Evolutionary conservation across 768 basidiomycete species (phyloP), one percentile per base, ranked within the genome.

Genomic region (Mycena belliarum): DNA sequence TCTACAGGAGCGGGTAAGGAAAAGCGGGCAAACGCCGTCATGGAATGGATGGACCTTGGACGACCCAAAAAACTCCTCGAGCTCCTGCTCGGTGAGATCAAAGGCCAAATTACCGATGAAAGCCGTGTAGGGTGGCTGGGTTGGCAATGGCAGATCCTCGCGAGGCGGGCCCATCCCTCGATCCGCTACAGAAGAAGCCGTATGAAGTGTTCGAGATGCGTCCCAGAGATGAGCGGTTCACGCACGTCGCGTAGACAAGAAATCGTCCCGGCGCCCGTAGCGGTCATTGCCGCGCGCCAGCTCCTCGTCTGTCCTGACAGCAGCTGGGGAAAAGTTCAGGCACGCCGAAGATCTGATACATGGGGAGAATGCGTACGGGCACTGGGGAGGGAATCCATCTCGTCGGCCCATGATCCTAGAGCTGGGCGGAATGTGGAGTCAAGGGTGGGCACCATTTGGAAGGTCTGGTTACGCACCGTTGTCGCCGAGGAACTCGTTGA

Each of bases 381-480:
- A 66, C 85, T 89, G 25, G 96, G 96, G 60, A 98, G 82, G 28
- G 82, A 66, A 64, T 97, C 95, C 93, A 98, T 95, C 75, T 98
- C 97, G 71, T 98, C 97, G 8, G 97, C 97, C 97, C 97, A 99
- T 69, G 93, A 95, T 68, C 94, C 96, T 50, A 91, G 76, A 51
- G 86, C 93, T 94, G 76, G 55, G 86, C 92, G 93, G 54, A 48
- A 60, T 49, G 40, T 48, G 41, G 62, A 59, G 59, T 56, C 59
- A 63, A n/a, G 51, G 50, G 51, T 23, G 43, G 40, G 11, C 42
- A 44, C 45, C 28, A 28, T 49, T 28, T 52, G 58, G 38, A 56
- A 52, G 21, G 48, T 20, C 53, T 55, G 49, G 62, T 58, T 50
- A 76, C 93, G 71, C 65, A 96, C 96, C 71, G 65, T 72, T 81